These are phyloP conservation scores for Phlyctochytrium arcticum DNA, from an alignment of 192 early-diverging fungal species.

Conservation along the genomic window DNA sequence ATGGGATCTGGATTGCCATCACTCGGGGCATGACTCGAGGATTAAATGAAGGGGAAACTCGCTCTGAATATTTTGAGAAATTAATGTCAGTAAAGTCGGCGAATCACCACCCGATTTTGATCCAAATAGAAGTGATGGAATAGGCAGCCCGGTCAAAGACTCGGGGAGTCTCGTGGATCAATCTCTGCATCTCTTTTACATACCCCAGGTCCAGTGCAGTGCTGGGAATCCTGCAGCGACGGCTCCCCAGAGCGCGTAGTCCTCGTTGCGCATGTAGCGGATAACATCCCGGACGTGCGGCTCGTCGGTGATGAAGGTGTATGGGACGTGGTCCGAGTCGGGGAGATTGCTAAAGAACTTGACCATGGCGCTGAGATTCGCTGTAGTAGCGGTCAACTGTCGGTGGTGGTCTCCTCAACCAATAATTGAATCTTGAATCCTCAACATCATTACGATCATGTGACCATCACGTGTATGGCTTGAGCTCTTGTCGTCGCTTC, in stretches of 20 bases:
- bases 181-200: no score
- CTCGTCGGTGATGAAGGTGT: conserved; percentile 83
- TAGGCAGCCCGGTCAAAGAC: neutral
- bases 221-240: conserved; percentile 69
- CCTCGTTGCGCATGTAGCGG: conserved; percentile 81
- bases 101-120: conserved; percentile 19
- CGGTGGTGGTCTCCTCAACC: no score
- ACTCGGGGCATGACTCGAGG: conserved; percentile 38
- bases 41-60: conserved; percentile 39
- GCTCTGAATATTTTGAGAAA: conserved; percentile 29
- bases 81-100: conserved; percentile 16
- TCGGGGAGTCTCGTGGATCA: neutral
- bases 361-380: conserved; percentile 34
- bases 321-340: conserved; percentile 52
- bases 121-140: no score
- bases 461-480: neutral
- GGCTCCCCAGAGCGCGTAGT: conserved; percentile 64
- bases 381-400: no score
- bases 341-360: conserved; percentile 45
- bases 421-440: no score
- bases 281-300: conserved; percentile 88
- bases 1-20: conserved; percentile 49
- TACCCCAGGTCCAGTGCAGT: conserved; percentile 71
- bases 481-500: neutral
- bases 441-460: no score